Base-by-base conservation (phyloP, 73 alveolate genomes). In the Durusdinium trenchii region DNA sequence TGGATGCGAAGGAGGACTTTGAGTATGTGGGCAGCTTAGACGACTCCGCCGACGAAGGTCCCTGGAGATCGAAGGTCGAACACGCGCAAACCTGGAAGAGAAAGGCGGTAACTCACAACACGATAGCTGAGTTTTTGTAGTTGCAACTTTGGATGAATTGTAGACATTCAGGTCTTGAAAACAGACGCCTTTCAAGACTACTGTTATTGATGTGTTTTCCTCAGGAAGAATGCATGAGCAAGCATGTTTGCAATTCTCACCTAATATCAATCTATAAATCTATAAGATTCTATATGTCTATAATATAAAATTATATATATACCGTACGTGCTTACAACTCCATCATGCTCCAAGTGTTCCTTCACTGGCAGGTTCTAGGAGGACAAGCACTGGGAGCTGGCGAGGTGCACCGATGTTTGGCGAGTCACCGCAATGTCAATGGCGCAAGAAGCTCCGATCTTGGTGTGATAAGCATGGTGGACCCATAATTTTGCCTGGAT, bases 1-100 rank as follows among this genome's bases (percentile, higher is more conserved):
- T 84, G 94, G 94, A 84, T 6, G 94, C 94, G 54, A 84, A 84
- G 51, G 16, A 52, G 38, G 94, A 84, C 20, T 84, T 84, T 84
- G 94, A 51, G 94, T 84, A 84, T 36, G 94, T 3, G 42, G 7
- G 71, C 46, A 47, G 91, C 91, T 81, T 6, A 62, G 38, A 62
- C 76, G 32, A 26, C 42, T 64, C 10, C 46, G n/a, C 36, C 28
- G 46, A 64, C 28, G 79, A 64, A 30, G 6, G 4, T 32, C 18
- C 30, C 30, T 60, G 73, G n/a, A 23, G 73, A 60, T 60, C 73
- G 30, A 23, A 23, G 73, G 73, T 23, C 30, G n/a, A 60, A 60
- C 18, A 60, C 73, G 18, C 1, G 1, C 73, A 23, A 2, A 23
- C n/a, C n/a, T n/a, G n/a, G 30, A 60, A 32, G 30, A 60, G n/a